These are phyloP conservation scores for Tephrocybe sp. DNA, from an alignment of 768 basidiomycete genomes.

Conservation along the genomic window DNA sequence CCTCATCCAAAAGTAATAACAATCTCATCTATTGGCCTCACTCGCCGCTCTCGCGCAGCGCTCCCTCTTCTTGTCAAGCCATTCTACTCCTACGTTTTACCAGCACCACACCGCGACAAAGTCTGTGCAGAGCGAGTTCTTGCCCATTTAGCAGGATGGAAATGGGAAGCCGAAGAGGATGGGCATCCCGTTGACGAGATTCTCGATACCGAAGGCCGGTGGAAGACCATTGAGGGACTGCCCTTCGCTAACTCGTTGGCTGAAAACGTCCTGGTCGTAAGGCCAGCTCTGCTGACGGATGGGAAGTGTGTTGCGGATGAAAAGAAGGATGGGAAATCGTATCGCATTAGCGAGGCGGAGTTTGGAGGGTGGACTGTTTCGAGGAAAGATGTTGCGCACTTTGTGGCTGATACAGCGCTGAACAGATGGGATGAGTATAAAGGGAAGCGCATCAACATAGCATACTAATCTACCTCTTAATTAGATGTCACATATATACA, in stretches of 20 bases:
- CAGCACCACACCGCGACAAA: slow-evolving; percentile 59
- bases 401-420: slow-evolving; percentile 48
- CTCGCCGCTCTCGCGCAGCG: slow-evolving; percentile 37
- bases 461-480: too few relatives aligned
- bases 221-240: slow-evolving; percentile 41
- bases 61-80: slow-evolving; percentile 51
- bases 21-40: slow-evolving; percentile 56
- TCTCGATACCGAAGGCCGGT: slow-evolving; percentile 36
- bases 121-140: slow-evolving; percentile 53
- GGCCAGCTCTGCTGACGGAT: slow-evolving; percentile 60
- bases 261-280: slow-evolving; percentile 43
- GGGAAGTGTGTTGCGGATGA: slow-evolving; percentile 46
- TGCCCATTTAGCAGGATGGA: slow-evolving; percentile 47
- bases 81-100: slow-evolving; percentile 46
- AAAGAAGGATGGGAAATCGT: slow-evolving; percentile 28
- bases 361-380: slow-evolving; percentile 51
- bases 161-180: slow-evolving; percentile 40
- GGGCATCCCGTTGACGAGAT: slow-evolving; percentile 44
- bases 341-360: slow-evolving; percentile 43
- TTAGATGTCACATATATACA: too few relatives aligned
- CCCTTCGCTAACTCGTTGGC: slow-evolving; percentile 44
- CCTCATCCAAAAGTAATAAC: slow-evolving; percentile 45
- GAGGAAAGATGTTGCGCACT: slow-evolving; percentile 65
- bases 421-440: slow-evolving; percentile 53
- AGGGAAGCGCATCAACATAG: slow-evolving; percentile 47